Percentiles rank a stretch among this genome's conserved stretches.
These are phyloP conservation scores for Neonectria sp. DNA, from an alignment of 2,329 filamentous ascomycete genomes.

Conservation along the genomic window DNA sequence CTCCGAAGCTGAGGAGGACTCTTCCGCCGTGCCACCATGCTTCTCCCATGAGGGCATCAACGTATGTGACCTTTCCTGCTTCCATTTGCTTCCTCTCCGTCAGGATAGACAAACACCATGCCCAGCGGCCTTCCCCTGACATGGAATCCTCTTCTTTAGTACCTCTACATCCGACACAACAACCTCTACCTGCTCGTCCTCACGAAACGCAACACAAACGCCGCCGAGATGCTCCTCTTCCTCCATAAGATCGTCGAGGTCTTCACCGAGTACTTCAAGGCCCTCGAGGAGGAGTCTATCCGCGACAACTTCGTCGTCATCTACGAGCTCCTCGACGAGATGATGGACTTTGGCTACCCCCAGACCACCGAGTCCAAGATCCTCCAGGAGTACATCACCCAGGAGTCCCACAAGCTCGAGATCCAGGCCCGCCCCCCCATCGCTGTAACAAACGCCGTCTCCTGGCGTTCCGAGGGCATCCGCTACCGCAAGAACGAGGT, in stretches of 20 bases:
- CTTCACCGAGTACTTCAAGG: conserved; percentile 99
- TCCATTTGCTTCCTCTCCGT: conserved; percentile 26
- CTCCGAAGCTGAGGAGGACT: conserved; percentile 99
- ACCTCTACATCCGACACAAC: conserved; percentile 99
- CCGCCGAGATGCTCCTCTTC: conserved; percentile 97
- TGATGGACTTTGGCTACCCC: conserved; percentile 99
- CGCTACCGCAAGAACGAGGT: conserved; percentile 99
- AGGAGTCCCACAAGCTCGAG: conserved; percentile 98
- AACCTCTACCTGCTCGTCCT: conserved; percentile 98
- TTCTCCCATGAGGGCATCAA: conserved; percentile 99
- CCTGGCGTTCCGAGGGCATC: conserved; percentile 98
- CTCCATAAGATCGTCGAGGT: conserved; percentile 98
- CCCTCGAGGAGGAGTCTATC: conserved; percentile 98
- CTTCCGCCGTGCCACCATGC: conserved; percentile 95
- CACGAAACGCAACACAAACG: conserved; percentile 99
- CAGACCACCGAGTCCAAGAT: conserved; percentile 99
- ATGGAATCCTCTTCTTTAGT: conserved; percentile 65
- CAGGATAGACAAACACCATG: not conserved
- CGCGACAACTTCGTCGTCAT: conserved; percentile 99
- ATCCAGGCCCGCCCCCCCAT: conserved; percentile 96
- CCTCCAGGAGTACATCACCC: conserved; percentile 98
- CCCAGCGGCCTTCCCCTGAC: conserved; percentile 30
- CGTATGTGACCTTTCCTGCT: conserved; percentile 66
- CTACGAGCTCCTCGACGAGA: conserved; percentile 98
- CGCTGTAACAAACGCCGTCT: conserved; percentile 97